These are phyloP conservation scores for Fusarium anthophilum DNA, from an alignment of 2,329 filamentous ascomycete genomes.

Conservation along the genomic window DNA sequence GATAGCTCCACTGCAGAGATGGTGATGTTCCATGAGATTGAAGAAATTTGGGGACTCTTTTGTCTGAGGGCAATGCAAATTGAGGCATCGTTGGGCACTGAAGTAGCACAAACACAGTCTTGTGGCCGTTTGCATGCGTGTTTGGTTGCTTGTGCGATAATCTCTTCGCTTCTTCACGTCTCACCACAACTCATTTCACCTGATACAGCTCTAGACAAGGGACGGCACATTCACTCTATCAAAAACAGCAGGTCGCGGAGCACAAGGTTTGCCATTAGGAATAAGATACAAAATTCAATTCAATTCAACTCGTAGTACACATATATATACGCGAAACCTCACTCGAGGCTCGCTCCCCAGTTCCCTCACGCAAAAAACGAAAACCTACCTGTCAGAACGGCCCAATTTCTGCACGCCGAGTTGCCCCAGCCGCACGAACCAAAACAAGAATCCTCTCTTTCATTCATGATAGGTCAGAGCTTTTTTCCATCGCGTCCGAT, in stretches of 20 bases:
- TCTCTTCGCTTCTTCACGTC: slow-evolving; percentile 14
- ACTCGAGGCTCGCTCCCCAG: slow-evolving; percentile 1
- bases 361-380: neutral
- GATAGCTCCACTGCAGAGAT: slow-evolving; percentile 24
- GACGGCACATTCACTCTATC: neutral
- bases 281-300: neutral
- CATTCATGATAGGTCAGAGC: slow-evolving; percentile 80
- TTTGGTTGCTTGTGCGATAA: neutral
- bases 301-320: neutral
- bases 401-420: slow-evolving; percentile 11
- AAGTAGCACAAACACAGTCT: neutral
- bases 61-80: neutral
- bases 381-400: slow-evolving; percentile 11
- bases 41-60: neutral
- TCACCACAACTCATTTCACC: slow-evolving; percentile 31
- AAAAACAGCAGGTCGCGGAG: neutral
- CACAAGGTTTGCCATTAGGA: neutral
- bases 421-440: slow-evolving; percentile 12
- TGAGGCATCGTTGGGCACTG: neutral
- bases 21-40: slow-evolving; percentile 9
- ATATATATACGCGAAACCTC: neutral
- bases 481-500: slow-evolving; percentile 96
- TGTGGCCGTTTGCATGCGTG: neutral
- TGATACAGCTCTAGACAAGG: slow-evolving; percentile 3
- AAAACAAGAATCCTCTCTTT: slow-evolving; percentile 41